phyloP scores from a whole-genome alignment of 805 yeast genomes.

The Metschnikowia vanudenii region DNA sequence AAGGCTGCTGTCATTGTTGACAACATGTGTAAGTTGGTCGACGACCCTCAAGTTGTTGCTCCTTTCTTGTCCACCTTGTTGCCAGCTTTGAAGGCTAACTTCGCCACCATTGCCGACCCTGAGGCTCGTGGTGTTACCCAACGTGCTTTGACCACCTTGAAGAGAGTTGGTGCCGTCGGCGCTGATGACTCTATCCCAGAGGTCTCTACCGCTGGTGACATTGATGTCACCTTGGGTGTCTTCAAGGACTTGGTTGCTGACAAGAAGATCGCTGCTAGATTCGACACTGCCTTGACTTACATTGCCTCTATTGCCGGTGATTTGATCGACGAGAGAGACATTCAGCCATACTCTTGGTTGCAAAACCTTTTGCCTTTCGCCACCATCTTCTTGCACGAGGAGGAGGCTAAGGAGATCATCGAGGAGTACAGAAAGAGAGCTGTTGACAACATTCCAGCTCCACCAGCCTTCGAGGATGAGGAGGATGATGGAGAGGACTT shows the following conservation, averaged over 20 bases:
- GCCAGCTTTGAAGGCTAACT: conserved; percentile 95
- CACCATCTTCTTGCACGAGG: conserved; percentile 93
- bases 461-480: conserved; percentile 93
- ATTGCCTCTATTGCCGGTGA: conserved; percentile 98
- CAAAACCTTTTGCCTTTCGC: conserved; percentile 88
- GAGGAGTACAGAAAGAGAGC: conserved; percentile 96
- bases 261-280: conserved; percentile 71
- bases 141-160: conserved; percentile 95
- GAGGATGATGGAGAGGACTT: conserved; percentile 99
- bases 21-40: conserved; percentile 99
- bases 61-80: conserved; percentile 94
- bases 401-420: conserved; percentile 82
- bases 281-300: conserved; percentile 73
- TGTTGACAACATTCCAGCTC: conserved; percentile 96
- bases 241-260: conserved; percentile 69
- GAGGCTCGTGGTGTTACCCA: conserved; percentile 98
- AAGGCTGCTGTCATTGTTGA: conserved; percentile 99
- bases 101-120: conserved; percentile 98
- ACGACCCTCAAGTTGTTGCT: conserved; percentile 99
- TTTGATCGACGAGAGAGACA: conserved; percentile 94
- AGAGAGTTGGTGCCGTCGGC: conserved; percentile 97
- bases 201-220: conserved; percentile 98
- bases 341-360: conserved; percentile 90
- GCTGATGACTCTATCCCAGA: conserved; percentile 91
- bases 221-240: conserved; percentile 78